Evolutionary conservation across 192 early-diverging fungal species (phyloP).

Genomic region (Thoreauomyces humboldtii): DNA sequence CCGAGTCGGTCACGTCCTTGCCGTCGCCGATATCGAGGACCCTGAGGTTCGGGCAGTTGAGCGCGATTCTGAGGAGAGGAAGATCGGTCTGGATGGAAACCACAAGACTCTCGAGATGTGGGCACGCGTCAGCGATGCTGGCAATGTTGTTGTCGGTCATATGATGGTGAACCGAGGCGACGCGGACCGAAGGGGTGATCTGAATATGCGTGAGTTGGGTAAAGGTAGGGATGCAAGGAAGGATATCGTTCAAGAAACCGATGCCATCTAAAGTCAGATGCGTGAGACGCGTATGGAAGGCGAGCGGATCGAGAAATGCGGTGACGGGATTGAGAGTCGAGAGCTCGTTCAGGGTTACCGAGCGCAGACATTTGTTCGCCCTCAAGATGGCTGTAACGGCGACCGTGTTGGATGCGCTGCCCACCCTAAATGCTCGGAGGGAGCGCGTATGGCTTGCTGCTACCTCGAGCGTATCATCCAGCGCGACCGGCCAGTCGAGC

Average conservation of each 20-base stretch:
- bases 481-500: constrained; percentile 11
- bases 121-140: background rate
- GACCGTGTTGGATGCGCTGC: background rate
- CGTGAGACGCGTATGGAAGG: background rate
- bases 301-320: background rate
- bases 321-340: background rate
- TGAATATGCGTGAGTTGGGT: background rate
- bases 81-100: constrained; percentile 3
- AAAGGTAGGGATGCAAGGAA: background rate
- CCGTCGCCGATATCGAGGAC: constrained; percentile 11
- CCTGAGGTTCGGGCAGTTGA: background rate
- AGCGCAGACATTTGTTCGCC: background rate
- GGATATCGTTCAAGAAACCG: constrained; percentile 6
- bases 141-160: background rate
- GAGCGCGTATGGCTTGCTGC: background rate
- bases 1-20: constrained; percentile 3
- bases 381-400: background rate
- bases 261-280: constrained; percentile 13
- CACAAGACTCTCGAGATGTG: background rate
- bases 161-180: constrained; percentile 11
- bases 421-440: background rate
- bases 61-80: background rate
- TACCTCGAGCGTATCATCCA: background rate
- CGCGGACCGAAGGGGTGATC: constrained; percentile 4
- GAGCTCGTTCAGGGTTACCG: constrained; percentile 2